phyloP scores from a whole-genome alignment of 805 yeast species.

The Spencermartinsiella europaea region DNA sequence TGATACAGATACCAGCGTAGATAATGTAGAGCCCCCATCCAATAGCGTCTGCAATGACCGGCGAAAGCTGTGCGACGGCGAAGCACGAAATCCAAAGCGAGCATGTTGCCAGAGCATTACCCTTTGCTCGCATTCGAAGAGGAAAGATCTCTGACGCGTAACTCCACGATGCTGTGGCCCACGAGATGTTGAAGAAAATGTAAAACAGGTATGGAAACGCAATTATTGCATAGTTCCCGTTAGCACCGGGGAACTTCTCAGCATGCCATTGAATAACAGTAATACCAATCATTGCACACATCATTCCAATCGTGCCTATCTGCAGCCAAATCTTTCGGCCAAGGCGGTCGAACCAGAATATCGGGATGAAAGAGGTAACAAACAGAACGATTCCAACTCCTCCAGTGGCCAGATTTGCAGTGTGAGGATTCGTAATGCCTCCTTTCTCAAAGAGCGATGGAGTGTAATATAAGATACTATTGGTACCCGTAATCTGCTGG shows the following conservation, averaged over 20 bases:
- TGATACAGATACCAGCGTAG: constrained; percentile 12
- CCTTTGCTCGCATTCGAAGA: constrained; percentile 56
- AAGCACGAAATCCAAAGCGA: constrained; percentile 55
- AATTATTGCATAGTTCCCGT: constrained; percentile 9
- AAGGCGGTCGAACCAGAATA: constrained; percentile 42
- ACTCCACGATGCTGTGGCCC: constrained; percentile 11
- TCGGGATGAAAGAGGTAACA: constrained; percentile 45
- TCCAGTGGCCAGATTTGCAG: constrained; percentile 36
- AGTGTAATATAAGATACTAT: constrained; percentile 45
- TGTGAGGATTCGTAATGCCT: constrained; percentile 42
- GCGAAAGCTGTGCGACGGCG: constrained; percentile 61
- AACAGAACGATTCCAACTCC: constrained; percentile 40
- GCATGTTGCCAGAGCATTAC: constrained; percentile 49
- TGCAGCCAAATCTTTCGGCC: constrained; percentile 58
- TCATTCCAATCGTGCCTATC: constrained; percentile 18
- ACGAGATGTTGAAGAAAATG: constrained; percentile 11
- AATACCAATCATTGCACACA: constrained; percentile 13
- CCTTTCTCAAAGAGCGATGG: constrained; percentile 41
- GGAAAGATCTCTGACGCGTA: constrained; percentile 59
- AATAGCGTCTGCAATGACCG: constrained; percentile 30
- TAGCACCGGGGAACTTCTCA: constrained; percentile 10
- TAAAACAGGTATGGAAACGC: constrained; percentile 10
- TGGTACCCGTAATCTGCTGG: constrained; percentile 37
- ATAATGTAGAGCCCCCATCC: constrained; percentile 14
- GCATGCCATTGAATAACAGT: constrained; percentile 14